Evolutionary conservation across 139 green algal genomes (phyloP).

Genomic region (Desmodesmus armatus): DNA sequence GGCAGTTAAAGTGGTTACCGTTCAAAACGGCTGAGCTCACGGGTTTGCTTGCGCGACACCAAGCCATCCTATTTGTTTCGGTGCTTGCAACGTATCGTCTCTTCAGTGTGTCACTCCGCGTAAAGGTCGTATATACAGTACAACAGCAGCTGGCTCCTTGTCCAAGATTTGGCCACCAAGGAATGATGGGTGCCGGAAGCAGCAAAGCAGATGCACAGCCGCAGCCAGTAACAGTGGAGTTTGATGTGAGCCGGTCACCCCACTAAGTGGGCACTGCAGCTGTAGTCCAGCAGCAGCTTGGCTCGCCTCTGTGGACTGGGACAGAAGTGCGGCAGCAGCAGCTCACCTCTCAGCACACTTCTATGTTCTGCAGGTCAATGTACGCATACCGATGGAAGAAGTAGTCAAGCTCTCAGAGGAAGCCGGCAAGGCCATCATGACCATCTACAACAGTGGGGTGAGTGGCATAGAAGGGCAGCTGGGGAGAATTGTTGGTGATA

Average conservation of each 20-base stretch:
- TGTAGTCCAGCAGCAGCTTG: neutral
- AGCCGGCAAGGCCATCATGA: conserved; percentile 77
- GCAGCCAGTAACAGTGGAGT: conserved; percentile 31
- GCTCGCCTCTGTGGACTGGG: neutral
- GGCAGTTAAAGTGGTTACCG: too few species aligned
- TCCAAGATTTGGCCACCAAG: too few species aligned
- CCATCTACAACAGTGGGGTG: conserved; percentile 80
- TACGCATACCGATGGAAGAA: conserved; percentile 52
- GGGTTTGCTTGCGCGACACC: too few species aligned
- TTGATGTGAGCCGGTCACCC: conserved; percentile 21
- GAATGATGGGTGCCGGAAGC: neutral
- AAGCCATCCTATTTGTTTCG: too few species aligned
- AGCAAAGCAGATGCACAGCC: conserved; percentile 1
- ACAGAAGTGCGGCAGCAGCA: neutral
- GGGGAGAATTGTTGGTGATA: too few species aligned
- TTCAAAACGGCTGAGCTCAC: too few species aligned
- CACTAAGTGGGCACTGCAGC: neutral
- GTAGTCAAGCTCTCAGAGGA: conserved; percentile 73
- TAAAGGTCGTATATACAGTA: too few species aligned
- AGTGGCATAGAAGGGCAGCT: too few species aligned
- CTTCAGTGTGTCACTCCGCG: too few species aligned
- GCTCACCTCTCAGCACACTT: neutral
- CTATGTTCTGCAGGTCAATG: conserved; percentile 30
- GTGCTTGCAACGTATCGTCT: too few species aligned
- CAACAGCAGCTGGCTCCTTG: too few species aligned